Conservation (phyloP, 73 alveolate genomes). For the Tetrahymena borealis region DNA sequence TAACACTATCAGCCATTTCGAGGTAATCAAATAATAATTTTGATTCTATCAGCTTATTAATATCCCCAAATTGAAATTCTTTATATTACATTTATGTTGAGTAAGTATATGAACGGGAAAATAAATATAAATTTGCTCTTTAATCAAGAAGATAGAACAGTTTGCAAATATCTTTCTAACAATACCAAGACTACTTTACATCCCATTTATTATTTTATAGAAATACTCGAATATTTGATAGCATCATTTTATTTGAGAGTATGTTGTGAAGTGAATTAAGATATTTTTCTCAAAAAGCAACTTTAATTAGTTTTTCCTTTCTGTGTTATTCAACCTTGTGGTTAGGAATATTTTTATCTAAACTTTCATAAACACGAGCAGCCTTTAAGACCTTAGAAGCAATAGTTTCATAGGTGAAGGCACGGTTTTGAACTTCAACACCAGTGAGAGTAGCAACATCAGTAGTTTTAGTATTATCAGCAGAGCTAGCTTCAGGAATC, state of each 20-base stretch:
- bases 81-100: too few species aligned
- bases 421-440: conserved; percentile 3
- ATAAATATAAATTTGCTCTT: too few species aligned
- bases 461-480: not conserved
- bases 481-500: not conserved
- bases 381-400: conserved; percentile 28
- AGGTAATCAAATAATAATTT: too few species aligned
- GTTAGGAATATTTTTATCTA: not conserved
- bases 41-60: too few species aligned
- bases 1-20: too few species aligned
- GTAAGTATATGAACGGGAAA: too few species aligned
- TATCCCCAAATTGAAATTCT: too few species aligned
- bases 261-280: not conserved
- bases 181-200: too few species aligned
- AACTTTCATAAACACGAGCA: conserved; percentile 23
- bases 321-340: not conserved
- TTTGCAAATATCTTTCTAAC: too few species aligned
- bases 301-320: not conserved
- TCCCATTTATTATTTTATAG: too few species aligned
- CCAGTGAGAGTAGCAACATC: conserved; percentile 12
- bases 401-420: conserved; percentile 13
- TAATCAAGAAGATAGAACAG: too few species aligned
- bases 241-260: not conserved
- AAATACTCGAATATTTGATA: too few species aligned
- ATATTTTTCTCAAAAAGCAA: not conserved